phyloP scores from a whole-genome alignment of 2,329 filamentous ascomycete genomes.

The Calonectria hongkongensis region DNA sequence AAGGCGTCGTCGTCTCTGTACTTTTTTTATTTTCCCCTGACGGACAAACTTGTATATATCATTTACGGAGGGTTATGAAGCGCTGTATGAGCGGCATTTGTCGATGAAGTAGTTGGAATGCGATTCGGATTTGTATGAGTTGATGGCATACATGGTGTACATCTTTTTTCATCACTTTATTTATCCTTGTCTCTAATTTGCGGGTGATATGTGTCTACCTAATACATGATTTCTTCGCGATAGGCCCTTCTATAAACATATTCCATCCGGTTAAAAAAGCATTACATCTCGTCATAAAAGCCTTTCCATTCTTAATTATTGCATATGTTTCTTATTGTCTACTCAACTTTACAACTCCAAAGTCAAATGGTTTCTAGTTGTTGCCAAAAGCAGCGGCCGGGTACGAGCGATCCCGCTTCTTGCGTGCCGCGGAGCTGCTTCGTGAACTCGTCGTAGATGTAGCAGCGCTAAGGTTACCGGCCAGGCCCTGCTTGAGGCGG shows the following conservation, averaged over 20 bases:
- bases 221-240: conserved; percentile 3
- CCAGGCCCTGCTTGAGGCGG: conserved; percentile 56
- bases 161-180: not conserved
- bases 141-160: conserved; percentile 5
- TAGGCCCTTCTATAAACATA: conserved; percentile 20
- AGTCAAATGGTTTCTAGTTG: conserved; percentile 52
- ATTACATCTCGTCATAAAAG: conserved; percentile 29
- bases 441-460: conserved; percentile 70
- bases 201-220: not conserved
- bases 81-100: conserved; percentile 2
- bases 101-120: conserved; percentile 3
- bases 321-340: not conserved
- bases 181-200: conserved; percentile 7
- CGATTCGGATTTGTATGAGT: conserved; percentile 10
- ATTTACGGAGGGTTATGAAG: conserved; percentile 35
- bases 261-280: conserved; percentile 1
- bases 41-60: conserved; percentile 34
- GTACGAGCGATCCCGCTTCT: conserved; percentile 77
- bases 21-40: conserved; percentile 5
- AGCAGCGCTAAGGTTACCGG: conserved; percentile 22
- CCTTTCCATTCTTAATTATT: conserved; percentile 8
- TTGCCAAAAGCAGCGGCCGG: conserved; percentile 77
- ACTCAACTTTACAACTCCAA: not conserved
- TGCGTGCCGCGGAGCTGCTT: conserved; percentile 72
- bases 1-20: conserved; percentile 36